Conservation (phyloP, 768 basidiomycete genomes). For the Pleurotus tuber-regium region DNA sequence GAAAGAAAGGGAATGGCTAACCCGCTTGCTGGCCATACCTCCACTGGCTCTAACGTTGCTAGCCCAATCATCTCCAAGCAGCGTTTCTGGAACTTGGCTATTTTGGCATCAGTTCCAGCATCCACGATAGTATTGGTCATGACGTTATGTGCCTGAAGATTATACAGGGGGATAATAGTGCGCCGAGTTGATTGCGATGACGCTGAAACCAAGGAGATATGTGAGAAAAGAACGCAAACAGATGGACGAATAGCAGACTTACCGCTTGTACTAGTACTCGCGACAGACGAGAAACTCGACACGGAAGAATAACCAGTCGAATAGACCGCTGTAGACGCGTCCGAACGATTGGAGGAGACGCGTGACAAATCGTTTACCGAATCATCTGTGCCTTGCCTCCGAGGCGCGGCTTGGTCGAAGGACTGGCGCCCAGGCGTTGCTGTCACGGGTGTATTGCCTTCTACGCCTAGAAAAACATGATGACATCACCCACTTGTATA, state of each 20-base stretch:
- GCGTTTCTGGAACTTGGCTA: slow-evolving; percentile 71
- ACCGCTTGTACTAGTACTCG: background rate
- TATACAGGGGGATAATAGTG: slow-evolving; percentile 83
- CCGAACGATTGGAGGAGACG: slow-evolving; percentile 58
- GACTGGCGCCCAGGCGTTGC: slow-evolving; percentile 17
- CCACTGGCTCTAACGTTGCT: slow-evolving; percentile 76
- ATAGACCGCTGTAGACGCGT: slow-evolving; percentile 37
- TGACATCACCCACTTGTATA: background rate
- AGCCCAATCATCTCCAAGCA: slow-evolving; percentile 79
- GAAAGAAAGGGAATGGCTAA: background rate
- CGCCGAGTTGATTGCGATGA: slow-evolving; percentile 54
- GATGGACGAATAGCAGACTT: background rate
- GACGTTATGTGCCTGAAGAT: slow-evolving; percentile 85
- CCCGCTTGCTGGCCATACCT: slow-evolving; percentile 53
- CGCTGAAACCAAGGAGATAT: no score
- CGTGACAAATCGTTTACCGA: slow-evolving; percentile 29
- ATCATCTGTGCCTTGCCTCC: slow-evolving; percentile 4
- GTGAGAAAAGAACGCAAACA: slow-evolving; percentile 16
- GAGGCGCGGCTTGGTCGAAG: background rate
- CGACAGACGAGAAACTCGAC: slow-evolving; percentile 33
- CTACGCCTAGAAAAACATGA: background rate
- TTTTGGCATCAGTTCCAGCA: slow-evolving; percentile 85
- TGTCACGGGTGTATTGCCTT: slow-evolving; percentile 32
- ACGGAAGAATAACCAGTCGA: slow-evolving; percentile 41
- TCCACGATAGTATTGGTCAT: slow-evolving; percentile 84